phyloP scores from a whole-genome alignment of 2,329 filamentous ascomycete genomes.

The Penicillium olsonii region DNA sequence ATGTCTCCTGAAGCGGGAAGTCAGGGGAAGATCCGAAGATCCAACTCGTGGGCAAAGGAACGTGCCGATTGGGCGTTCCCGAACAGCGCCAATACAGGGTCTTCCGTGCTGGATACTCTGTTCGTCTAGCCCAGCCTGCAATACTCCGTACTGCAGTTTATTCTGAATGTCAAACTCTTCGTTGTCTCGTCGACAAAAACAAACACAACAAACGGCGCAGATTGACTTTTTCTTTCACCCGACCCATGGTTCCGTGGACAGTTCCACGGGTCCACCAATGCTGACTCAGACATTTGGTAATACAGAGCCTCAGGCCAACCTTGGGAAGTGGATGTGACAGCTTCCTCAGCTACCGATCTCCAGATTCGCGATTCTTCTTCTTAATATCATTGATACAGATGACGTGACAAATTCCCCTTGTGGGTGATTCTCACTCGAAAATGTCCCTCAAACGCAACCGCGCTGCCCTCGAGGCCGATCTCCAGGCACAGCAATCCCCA shows the following conservation, averaged over 20 bases:
- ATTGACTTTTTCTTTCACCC: neutral
- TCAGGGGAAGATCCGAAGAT: slow-evolving; percentile 1
- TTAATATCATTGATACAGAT: neutral
- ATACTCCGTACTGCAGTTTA: too few species aligned
- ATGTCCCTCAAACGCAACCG: slow-evolving; percentile 79
- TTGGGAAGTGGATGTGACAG: neutral
- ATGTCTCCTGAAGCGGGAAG: neutral
- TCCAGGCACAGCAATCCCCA: slow-evolving; percentile 66
- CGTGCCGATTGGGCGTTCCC: slow-evolving; percentile 1
- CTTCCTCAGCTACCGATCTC: neutral
- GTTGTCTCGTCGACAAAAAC: too few species aligned
- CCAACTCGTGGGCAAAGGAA: slow-evolving; percentile 4
- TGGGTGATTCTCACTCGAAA: slow-evolving; percentile 5
- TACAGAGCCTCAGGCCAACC: neutral
- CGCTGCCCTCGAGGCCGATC: slow-evolving; percentile 74
- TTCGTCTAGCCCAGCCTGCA: too few species aligned
- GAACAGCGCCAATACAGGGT: too few species aligned
- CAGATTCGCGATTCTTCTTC: neutral
- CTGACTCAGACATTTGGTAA: neutral
- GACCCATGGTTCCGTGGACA: too few species aligned
- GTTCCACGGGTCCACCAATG: neutral
- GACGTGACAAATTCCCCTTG: slow-evolving; percentile 1
- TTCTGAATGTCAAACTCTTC: too few species aligned
- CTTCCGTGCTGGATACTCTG: too few species aligned
- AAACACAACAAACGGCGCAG: neutral